Conservation (phyloP, 192 early-diverging fungal genomes). For the Tieghemiomyces parasiticus region DNA sequence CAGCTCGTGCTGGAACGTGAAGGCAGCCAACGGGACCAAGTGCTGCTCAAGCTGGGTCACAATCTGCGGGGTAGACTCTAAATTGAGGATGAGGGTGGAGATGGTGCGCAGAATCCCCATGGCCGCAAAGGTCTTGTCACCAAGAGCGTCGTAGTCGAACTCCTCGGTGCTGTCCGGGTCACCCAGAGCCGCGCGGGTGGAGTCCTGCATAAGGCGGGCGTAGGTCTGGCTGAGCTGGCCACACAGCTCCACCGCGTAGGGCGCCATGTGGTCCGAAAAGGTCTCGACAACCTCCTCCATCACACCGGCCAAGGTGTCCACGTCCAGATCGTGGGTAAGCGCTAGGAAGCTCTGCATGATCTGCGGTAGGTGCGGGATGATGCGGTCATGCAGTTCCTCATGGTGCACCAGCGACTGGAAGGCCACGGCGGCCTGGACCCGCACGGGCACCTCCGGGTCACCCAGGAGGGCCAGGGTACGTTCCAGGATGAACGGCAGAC, state of each 20-base stretch:
- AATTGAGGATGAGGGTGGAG: conserved; percentile 66
- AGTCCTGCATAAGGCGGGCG: conserved; percentile 59
- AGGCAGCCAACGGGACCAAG: conserved; percentile 60
- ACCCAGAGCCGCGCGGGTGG: conserved; percentile 23
- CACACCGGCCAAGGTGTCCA: conserved; percentile 71
- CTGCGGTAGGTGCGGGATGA: conserved; percentile 65
- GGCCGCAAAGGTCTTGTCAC: conserved; percentile 79
- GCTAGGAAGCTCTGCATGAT: conserved; percentile 80
- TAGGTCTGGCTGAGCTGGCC: conserved; percentile 77
- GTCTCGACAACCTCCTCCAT: conserved; percentile 87
- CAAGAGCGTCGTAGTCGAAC: conserved; percentile 42
- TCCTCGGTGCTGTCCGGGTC: conserved; percentile 18
- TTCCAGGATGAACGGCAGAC: conserved; percentile 36
- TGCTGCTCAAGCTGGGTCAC: conserved; percentile 65
- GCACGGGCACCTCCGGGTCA: conserved; percentile 76
- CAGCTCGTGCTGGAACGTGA: conserved; percentile 53
- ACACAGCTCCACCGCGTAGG: conserved; percentile 83
- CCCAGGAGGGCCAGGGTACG: conserved; percentile 33
- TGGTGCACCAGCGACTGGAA: conserved; percentile 65
- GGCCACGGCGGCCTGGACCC: conserved; percentile 70
- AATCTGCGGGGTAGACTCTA: conserved; percentile 71
- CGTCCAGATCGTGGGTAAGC: conserved; percentile 85
- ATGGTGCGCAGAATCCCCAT: conserved; percentile 84
- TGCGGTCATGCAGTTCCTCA: conserved; percentile 49
- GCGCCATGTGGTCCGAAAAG: conserved; percentile 78